Percentiles rank a stretch among this genome's conserved stretches.
These are phyloP conservation scores for Fraxinus dipetala DNA, from an alignment of 305 asterid species.

Conservation along the genomic window DNA sequence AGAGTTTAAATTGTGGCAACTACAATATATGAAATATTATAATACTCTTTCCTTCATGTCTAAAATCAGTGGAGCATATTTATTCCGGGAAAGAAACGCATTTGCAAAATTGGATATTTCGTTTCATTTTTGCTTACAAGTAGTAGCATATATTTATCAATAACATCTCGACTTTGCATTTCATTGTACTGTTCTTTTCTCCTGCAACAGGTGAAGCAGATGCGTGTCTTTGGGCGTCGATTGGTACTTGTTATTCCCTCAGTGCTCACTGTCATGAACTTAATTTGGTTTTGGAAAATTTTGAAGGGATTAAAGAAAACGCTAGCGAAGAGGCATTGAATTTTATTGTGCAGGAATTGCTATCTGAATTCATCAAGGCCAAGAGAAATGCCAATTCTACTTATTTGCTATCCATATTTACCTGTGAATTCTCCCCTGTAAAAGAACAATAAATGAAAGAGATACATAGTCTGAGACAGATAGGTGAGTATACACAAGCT, in stretches of 20 bases:
- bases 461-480: neutral
- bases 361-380: neutral
- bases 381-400: neutral
- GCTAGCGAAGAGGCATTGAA: conserved; percentile 46
- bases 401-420: neutral
- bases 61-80: neutral
- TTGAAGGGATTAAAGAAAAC: conserved; percentile 63
- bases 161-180: neutral
- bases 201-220: conserved; percentile 52
- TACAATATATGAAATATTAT: neutral
- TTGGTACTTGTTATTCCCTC: conserved; percentile 45
- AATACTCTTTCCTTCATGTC: neutral
- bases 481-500: neutral
- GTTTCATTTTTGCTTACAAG: neutral
- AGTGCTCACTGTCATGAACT: conserved; percentile 56
- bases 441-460: neutral
- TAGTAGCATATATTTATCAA: neutral
- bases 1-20: neutral
- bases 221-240: conserved; percentile 43
- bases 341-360: neutral
- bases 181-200: neutral
- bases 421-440: neutral
- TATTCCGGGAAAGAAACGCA: neutral
- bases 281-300: conserved; percentile 80
- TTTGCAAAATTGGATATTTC: neutral